phyloP scores from a whole-genome alignment of 768 basidiomycete genomes.

The Boletus sensibilis region DNA sequence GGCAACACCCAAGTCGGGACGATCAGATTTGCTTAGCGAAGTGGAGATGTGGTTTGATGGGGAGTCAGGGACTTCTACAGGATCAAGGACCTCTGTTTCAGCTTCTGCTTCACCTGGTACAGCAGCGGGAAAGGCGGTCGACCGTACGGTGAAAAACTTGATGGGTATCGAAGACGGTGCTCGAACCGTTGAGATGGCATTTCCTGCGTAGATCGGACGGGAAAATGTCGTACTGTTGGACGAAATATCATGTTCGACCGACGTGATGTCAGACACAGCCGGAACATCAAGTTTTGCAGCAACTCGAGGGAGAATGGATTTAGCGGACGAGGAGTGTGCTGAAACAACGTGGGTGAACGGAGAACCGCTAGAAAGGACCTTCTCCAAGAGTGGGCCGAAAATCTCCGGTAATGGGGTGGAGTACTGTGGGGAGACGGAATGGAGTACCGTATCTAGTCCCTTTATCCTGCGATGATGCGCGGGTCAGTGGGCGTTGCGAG shows the following conservation, averaged over 20 bases:
- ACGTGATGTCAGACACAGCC: slow-evolving; percentile 88
- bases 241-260: slow-evolving; percentile 67
- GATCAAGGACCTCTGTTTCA: slow-evolving; percentile 58
- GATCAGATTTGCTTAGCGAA: slow-evolving; percentile 82
- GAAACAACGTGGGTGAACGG: slow-evolving; percentile 90
- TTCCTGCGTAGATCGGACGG: slow-evolving; percentile 96
- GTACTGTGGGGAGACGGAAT: slow-evolving; percentile 71
- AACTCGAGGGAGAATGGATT: slow-evolving; percentile 89
- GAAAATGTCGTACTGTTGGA: slow-evolving; percentile 82
- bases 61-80: slow-evolving; percentile 56
- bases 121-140: slow-evolving; percentile 83
- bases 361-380: slow-evolving; percentile 58
- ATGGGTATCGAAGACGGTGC: slow-evolving; percentile 72
- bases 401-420: slow-evolving; percentile 69
- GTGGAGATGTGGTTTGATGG: slow-evolving; percentile 65
- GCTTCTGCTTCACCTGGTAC: slow-evolving; percentile 48
- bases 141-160: slow-evolving; percentile 94
- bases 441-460: slow-evolving; percentile 64
- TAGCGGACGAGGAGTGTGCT: slow-evolving; percentile 88
- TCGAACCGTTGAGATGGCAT: slow-evolving; percentile 91
- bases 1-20: slow-evolving; percentile 89
- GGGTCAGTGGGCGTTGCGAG: slow-evolving; percentile 6
- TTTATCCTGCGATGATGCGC: slow-evolving; percentile 48
- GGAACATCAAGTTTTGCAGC: slow-evolving; percentile 88
- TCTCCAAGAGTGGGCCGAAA: slow-evolving; percentile 79